Evolutionary conservation across 2,329 filamentous ascomycete genomes (phyloP).

Genomic region (Aspergillus melleus): DNA sequence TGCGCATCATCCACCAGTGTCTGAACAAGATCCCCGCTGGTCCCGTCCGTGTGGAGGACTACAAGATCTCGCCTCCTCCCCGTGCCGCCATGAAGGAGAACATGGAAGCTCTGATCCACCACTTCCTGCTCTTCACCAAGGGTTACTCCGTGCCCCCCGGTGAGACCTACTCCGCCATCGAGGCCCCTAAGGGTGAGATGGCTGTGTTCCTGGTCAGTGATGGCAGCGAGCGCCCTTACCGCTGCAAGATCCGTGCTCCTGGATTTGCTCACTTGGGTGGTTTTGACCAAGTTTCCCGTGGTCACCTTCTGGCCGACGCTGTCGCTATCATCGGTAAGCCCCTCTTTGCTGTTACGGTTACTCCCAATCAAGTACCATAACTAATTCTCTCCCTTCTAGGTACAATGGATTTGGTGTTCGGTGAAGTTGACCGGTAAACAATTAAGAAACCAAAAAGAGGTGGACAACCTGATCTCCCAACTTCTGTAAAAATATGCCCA

Average conservation of each 20-base stretch:
- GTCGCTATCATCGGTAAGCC: slow-evolving; percentile 80
- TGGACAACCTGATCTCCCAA: slow-evolving; percentile 4
- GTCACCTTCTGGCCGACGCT: slow-evolving; percentile 91
- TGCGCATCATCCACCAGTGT: slow-evolving; percentile 98
- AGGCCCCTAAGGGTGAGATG: slow-evolving; percentile 99
- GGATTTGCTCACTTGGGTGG: slow-evolving; percentile 93
- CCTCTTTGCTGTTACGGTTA: too few species aligned
- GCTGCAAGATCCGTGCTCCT: slow-evolving; percentile 95
- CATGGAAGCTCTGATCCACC: slow-evolving; percentile 99
- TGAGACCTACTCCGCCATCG: slow-evolving; percentile 96
- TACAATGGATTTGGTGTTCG: slow-evolving; percentile 87
- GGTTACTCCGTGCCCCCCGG: slow-evolving; percentile 95
- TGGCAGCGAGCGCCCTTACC: slow-evolving; percentile 92
- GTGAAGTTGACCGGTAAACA: slow-evolving; percentile 60
- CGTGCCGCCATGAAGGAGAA: slow-evolving; percentile 99
- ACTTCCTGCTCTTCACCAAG: slow-evolving; percentile 98
- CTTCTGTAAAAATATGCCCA: slow-evolving; percentile 19
- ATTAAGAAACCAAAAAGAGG: neutral
- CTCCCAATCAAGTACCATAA: neutral
- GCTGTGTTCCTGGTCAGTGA: slow-evolving; percentile 95
- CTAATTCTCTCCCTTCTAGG: slow-evolving; percentile 32
- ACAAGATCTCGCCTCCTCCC: slow-evolving; percentile 97
- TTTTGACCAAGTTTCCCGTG: slow-evolving; percentile 90
- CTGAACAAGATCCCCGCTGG: slow-evolving; percentile 98
- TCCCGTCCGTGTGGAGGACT: slow-evolving; percentile 93